A percentile compares a stretch with the other conserved stretches of the same genome.
Conservation (phyloP, 768 basidiomycete species). For the Daedaleopsis sinensis region DNA sequence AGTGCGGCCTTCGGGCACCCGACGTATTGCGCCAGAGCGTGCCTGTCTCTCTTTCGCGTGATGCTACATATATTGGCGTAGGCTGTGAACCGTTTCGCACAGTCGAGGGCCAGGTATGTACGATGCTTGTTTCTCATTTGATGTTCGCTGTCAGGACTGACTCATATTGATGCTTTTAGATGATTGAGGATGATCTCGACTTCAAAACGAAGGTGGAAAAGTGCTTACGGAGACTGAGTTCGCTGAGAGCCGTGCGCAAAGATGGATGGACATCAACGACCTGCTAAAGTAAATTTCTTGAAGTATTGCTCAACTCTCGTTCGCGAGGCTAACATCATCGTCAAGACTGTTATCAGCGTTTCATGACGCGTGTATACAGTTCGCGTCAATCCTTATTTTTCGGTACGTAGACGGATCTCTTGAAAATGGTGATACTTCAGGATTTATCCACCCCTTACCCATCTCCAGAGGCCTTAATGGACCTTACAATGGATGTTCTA, state of each 20-base stretch:
- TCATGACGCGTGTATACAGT: constrained; percentile 75
- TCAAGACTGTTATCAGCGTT: constrained; percentile 70
- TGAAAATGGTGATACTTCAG: too few relatives aligned
- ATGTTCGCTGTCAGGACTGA: background rate
- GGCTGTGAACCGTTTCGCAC: too few relatives aligned
- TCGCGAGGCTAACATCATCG: background rate
- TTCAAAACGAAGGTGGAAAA: constrained; percentile 75
- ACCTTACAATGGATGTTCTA: too few relatives aligned
- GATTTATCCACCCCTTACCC: too few relatives aligned
- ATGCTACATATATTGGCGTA: too few relatives aligned
- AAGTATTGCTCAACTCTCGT: background rate
- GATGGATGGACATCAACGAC: constrained; percentile 83
- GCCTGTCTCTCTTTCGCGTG: too few relatives aligned
- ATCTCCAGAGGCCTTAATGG: too few relatives aligned
- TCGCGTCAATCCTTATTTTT: constrained; percentile 37
- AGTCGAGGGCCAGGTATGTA: too few relatives aligned
- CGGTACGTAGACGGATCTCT: too few relatives aligned
- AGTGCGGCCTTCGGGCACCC: too few relatives aligned
- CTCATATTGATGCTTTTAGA: constrained; percentile 42
- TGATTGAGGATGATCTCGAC: constrained; percentile 66
- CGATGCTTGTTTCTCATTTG: too few relatives aligned
- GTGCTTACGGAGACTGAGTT: constrained; percentile 73
- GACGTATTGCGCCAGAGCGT: too few relatives aligned
- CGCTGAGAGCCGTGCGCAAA: constrained; percentile 85
- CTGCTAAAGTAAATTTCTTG: constrained; percentile 69